These are phyloP conservation scores for Boeremia lycopersici DNA, from an alignment of 2,329 filamentous ascomycete species.

Conservation along the genomic window DNA sequence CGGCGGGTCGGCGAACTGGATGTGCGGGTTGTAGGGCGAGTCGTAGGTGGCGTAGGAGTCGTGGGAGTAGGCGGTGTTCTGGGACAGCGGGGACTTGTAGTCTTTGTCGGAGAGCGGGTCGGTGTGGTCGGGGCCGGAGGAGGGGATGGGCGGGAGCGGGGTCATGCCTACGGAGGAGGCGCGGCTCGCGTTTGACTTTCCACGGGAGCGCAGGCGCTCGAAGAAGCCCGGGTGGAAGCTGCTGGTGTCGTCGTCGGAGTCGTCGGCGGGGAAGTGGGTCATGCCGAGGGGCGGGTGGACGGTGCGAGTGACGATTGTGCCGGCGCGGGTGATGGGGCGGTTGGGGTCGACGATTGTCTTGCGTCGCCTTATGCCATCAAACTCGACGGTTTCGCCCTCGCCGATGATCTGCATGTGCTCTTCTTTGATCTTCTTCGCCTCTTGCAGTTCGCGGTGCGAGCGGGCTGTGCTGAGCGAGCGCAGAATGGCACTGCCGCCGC, in stretches of 20 bases:
- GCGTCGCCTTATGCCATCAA: slow-evolving; percentile 85
- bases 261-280: slow-evolving; percentile 77
- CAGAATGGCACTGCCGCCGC: slow-evolving; percentile 86
- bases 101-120: slow-evolving; percentile 48
- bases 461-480: slow-evolving; percentile 78
- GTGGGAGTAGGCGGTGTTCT: slow-evolving; percentile 54
- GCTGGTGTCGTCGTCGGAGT: slow-evolving; percentile 49
- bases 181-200: slow-evolving; percentile 42
- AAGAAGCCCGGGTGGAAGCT: slow-evolving; percentile 58
- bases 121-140: slow-evolving; percentile 23
- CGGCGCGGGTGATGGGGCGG: slow-evolving; percentile 31
- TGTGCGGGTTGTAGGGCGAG: slow-evolving; percentile 18
- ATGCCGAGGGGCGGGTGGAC: slow-evolving; percentile 83
- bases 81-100: slow-evolving; percentile 53
- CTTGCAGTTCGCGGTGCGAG: slow-evolving; percentile 78
- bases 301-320: slow-evolving; percentile 55
- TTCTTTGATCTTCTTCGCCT: slow-evolving; percentile 77
- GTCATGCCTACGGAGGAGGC: slow-evolving; percentile 30
- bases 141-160: slow-evolving; percentile 28
- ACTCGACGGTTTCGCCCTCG: slow-evolving; percentile 84
- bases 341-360: slow-evolving; percentile 61
- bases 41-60: slow-evolving; percentile 9
- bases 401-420: slow-evolving; percentile 80
- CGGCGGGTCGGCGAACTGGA: slow-evolving; percentile 54
- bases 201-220: slow-evolving; percentile 41